phyloP scores from a whole-genome alignment of 2,329 filamentous ascomycete genomes.

The Rhynchosporium secalis region DNA sequence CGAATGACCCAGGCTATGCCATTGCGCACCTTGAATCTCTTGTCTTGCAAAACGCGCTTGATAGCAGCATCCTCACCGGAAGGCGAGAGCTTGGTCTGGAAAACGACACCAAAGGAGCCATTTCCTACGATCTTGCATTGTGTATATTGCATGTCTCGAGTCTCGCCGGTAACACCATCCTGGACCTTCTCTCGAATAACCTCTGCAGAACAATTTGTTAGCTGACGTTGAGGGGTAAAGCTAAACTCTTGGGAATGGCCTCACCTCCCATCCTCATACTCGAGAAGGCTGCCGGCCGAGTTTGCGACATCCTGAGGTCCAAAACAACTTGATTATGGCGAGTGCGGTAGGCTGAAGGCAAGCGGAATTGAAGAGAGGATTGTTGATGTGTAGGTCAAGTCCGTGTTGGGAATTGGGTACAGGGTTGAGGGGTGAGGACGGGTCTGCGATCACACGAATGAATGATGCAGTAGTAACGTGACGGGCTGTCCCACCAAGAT shows the following conservation, averaged over 20 bases:
- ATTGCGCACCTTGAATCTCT: constrained; percentile 88
- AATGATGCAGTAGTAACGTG: constrained; percentile 35
- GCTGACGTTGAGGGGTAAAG: constrained; percentile 25
- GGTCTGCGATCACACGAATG: constrained; percentile 29
- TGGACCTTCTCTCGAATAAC: constrained; percentile 98
- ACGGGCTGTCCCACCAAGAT: constrained; percentile 29
- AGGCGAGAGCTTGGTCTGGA: constrained; percentile 98
- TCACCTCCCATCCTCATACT: constrained; percentile 96
- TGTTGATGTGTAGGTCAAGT: constrained; percentile 46
- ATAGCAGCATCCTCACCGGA: constrained; percentile 98
- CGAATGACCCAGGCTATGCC: not conserved
- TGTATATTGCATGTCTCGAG: constrained; percentile 94
- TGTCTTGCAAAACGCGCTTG: constrained; percentile 98
- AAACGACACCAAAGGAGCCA: constrained; percentile 97
- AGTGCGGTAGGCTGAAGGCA: constrained; percentile 45
- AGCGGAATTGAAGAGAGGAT: constrained; percentile 47
- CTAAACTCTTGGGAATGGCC: constrained; percentile 20
- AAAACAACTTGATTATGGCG: constrained; percentile 42
- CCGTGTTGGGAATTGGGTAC: constrained; percentile 53
- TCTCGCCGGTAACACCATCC: constrained; percentile 95
- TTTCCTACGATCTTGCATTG: constrained; percentile 99
- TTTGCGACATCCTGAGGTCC: constrained; percentile 73
- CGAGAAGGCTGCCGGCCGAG: constrained; percentile 84
- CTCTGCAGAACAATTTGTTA: constrained; percentile 58
- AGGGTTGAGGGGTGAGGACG: constrained; percentile 27